These are phyloP conservation scores for Aspergillus fructus DNA, from an alignment of 2,329 filamentous ascomycete genomes.

Conservation along the genomic window DNA sequence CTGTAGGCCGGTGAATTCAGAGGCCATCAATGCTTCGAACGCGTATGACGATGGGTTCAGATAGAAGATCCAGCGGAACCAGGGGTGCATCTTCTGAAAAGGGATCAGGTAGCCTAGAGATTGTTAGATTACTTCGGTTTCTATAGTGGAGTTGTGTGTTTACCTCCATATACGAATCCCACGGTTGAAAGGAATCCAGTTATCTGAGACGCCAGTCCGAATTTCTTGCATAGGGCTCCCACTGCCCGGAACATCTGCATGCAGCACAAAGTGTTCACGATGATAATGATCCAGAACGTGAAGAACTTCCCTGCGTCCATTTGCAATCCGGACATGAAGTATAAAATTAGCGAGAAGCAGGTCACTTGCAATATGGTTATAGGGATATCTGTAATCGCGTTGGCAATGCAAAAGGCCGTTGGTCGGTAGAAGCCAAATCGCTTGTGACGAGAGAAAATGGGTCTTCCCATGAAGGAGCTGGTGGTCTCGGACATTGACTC, in stretches of 20 bases:
- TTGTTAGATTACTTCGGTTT: too few relatives aligned
- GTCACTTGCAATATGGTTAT: conserved; percentile 56
- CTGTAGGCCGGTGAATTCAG: conserved; percentile 62
- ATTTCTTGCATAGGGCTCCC: conserved; percentile 46
- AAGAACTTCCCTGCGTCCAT: conserved; percentile 60
- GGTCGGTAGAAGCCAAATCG: conserved; percentile 66
- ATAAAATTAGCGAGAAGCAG: conserved; percentile 59
- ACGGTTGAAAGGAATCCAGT: conserved; percentile 41
- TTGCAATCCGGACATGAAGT: conserved; percentile 57
- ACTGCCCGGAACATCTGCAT: conserved; percentile 52
- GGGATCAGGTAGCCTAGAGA: conserved; percentile 58
- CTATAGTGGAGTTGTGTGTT: too few relatives aligned
- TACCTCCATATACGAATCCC: conserved; percentile 54
- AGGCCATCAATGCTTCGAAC: conserved; percentile 66
- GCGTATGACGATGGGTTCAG: conserved; percentile 65
- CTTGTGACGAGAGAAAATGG: conserved; percentile 67
- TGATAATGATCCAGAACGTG: conserved; percentile 56
- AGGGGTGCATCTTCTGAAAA: conserved; percentile 59
- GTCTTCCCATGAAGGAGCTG: conserved; percentile 60
- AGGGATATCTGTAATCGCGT: conserved; percentile 57
- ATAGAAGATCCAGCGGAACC: conserved; percentile 63
- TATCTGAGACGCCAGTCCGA: conserved; percentile 49
- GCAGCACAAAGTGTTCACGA: conserved; percentile 49
- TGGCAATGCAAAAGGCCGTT: conserved; percentile 57
- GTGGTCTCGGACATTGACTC: conserved; percentile 60